Evolutionary conservation across 1,139 yeast genomes (phyloP).

Genomic region (Geotrichum citri-aurantii): DNA sequence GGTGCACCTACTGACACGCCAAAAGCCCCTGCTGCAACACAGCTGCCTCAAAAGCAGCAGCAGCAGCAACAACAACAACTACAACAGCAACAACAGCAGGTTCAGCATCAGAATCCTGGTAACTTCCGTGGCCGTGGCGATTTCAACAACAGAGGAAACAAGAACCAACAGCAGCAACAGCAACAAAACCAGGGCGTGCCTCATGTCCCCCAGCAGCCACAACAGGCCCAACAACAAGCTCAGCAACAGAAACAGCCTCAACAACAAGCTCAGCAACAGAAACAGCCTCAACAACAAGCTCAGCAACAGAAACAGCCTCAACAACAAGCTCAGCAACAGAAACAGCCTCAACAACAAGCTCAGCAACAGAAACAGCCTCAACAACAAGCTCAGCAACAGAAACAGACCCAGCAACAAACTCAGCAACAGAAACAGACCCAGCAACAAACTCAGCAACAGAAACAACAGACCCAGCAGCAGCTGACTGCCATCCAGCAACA

Average conservation of each 20-base stretch:
- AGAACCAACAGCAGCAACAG: neutral
- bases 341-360: constrained; percentile 13
- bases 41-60: neutral
- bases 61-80: neutral
- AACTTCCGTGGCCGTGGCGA: neutral
- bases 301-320: neutral
- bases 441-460: neutral
- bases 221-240: constrained; percentile 5
- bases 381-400: neutral
- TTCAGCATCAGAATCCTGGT: neutral
- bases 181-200: neutral
- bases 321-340: neutral
- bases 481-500: constrained; percentile 12
- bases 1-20: neutral
- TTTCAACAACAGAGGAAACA: neutral
- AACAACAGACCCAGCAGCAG: neutral
- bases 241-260: neutral
- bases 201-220: neutral
- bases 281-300: too few relatives aligned
- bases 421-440: neutral
- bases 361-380: constrained; percentile 1
- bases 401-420: constrained; percentile 16
- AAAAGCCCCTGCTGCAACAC: neutral
- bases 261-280: too few relatives aligned
- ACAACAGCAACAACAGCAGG: neutral